Evolutionary conservation across 495 filamentous ascomycete species (phyloP).

Genomic region (Glarea lozoyensis): DNA sequence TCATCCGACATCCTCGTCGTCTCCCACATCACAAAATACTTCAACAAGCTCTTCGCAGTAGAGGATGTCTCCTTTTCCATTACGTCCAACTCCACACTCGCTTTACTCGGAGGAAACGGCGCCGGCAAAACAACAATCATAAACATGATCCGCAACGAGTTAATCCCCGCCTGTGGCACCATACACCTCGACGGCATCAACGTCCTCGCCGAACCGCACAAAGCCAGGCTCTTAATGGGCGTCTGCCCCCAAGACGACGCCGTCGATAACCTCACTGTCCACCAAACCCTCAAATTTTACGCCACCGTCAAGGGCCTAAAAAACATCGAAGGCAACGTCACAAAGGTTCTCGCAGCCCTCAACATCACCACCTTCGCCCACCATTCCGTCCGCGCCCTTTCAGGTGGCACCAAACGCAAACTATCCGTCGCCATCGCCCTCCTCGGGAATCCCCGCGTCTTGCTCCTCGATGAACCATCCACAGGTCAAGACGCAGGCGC

Average conservation of each 20-base stretch:
- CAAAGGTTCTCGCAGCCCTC: conserved; percentile 23
- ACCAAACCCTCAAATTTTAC: conserved; percentile 40
- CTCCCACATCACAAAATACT: conserved; percentile 23
- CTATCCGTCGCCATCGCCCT: conserved; percentile 41
- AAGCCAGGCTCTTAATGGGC: conserved; percentile 14
- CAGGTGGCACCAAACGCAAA: conserved; percentile 42
- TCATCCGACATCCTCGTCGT: conserved; percentile 15
- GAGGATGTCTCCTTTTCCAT: conserved; percentile 29
- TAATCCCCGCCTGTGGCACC: conserved; percentile 15
- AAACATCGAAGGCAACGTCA: conserved; percentile 31
- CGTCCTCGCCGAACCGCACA: conserved; percentile 12
- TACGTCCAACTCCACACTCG: conserved; percentile 24
- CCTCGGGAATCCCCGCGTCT: conserved; percentile 37
- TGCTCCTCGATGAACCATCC: conserved; percentile 41
- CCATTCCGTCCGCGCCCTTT: conserved; percentile 31
- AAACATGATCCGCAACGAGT: conserved; percentile 20
- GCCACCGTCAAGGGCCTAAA: conserved; percentile 38
- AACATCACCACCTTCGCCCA: conserved; percentile 26
- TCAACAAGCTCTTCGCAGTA: conserved; percentile 24
- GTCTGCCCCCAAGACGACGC: conserved; percentile 22
- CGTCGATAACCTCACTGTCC: conserved; percentile 35
- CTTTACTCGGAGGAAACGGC: conserved; percentile 27
- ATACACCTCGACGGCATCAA: conserved; percentile 16
- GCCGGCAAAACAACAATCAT: conserved; percentile 20
- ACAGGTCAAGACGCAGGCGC: conserved; percentile 40